These are phyloP conservation scores for Oidium heveae DNA, from an alignment of 2,329 filamentous ascomycete genomes.

Conservation along the genomic window DNA sequence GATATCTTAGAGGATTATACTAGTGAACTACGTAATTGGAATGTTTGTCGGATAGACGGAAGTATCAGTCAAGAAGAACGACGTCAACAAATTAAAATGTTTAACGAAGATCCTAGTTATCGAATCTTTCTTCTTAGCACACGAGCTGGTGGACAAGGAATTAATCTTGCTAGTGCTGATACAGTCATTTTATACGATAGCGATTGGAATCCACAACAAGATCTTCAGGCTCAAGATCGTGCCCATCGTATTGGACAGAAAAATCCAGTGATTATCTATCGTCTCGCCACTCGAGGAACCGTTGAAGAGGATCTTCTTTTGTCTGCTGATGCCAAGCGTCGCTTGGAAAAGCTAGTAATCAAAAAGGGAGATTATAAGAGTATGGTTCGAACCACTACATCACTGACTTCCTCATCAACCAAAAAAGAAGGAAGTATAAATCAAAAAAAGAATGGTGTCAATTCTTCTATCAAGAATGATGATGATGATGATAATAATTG, in stretches of 20 bases:
- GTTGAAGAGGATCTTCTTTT: constrained; percentile 73
- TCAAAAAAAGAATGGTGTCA: too few relatives aligned
- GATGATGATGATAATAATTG: too few relatives aligned
- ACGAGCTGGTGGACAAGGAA: constrained; percentile 77
- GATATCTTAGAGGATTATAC: constrained; percentile 82
- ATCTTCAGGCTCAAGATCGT: constrained; percentile 86
- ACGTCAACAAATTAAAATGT: constrained; percentile 35
- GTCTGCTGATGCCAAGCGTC: constrained; percentile 73
- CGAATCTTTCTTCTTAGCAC: constrained; percentile 23
- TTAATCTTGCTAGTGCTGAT: constrained; percentile 78
- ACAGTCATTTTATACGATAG: constrained; percentile 81
- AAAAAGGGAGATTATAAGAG: constrained; percentile 68
- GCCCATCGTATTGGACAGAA: constrained; percentile 89
- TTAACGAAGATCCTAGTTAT: constrained; percentile 1
- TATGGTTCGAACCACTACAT: constrained; percentile 23
- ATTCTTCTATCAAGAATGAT: too few relatives aligned
- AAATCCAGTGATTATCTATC: constrained; percentile 74
- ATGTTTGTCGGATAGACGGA: constrained; percentile 75
- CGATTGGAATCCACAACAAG: constrained; percentile 91
- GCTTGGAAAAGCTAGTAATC: constrained; percentile 85
- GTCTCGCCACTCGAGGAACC: constrained; percentile 76
- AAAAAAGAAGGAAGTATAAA: too few relatives aligned
- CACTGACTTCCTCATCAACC: too few relatives aligned
- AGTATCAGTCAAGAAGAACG: constrained; percentile 52
- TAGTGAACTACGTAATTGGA: constrained; percentile 49